Base-by-base conservation (phyloP, 106 monocot species). In the Dendrobium officinale region DNA sequence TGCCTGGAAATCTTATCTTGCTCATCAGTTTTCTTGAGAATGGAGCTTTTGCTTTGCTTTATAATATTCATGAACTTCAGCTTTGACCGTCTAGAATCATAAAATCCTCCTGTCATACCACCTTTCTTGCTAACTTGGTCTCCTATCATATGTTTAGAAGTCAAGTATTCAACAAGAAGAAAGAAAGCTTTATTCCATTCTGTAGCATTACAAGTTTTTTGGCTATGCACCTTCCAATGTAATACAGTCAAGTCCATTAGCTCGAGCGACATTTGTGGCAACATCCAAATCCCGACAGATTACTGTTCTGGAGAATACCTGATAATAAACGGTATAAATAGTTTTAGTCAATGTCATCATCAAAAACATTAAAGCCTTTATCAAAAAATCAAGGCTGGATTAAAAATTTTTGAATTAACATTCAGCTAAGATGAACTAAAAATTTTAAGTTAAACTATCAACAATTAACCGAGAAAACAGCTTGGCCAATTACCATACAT, bases 81-180 rank as follows among this genome's bases (percentile, higher is more conserved):
- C 73, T 88, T 99, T 41, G 98, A 99, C 42, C 92, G 88, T 58
- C 95, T 89, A 45, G 82, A 88, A 81, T 99, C 98, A 85, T 99
- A 99, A 90, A 88, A 99, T 72, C 98, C 98, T n/a, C 98, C 98
- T 51, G 95, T 99, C 98, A 99, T 99, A 42, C 93, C 98, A 86
- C 98, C 98, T 87, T 99, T 99, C 88, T 91, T 99, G 86, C 88
- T 95, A 67, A 99, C 98, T 89, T 99, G 98, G 81, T 99, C 98
- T 67, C 98, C 98, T 98, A 76, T 29, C 79, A 4, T 10, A 84
- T 16, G 44, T 20, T 11, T 70, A 13, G 67, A 81, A 47, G 31
- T 78, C 43, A 80, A 59, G 27, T 27, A 20, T 49, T 10, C 76
- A 76, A 76, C 22, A 76, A 47, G 42, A 47, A 48, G 5, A 51